Percentiles rank a stretch among this genome's conserved stretches.
Evolutionary conservation across 2,329 filamentous ascomycete species (phyloP).

Genomic region (Phaeophleospora eucalypticola): DNA sequence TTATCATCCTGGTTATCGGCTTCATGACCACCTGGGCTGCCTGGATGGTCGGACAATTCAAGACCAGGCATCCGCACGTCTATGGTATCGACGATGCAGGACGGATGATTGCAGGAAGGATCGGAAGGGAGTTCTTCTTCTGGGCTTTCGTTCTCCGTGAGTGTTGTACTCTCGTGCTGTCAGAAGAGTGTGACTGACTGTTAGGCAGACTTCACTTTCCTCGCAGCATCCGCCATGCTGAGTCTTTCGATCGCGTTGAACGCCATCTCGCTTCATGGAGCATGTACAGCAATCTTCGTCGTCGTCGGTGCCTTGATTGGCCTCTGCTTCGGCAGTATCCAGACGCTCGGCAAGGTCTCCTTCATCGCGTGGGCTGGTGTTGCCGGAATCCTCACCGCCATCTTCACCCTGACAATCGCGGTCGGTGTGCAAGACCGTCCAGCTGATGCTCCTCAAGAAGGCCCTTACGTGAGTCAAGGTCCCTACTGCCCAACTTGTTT

Average conservation of each 20-base stretch:
- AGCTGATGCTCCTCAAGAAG: constrained; percentile 29
- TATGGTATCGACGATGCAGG: constrained; percentile 58
- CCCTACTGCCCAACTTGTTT: no score
- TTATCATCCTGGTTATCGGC: constrained; percentile 40
- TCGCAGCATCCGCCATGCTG: constrained; percentile 35
- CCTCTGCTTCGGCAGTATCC: constrained; percentile 32
- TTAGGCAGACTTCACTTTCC: constrained; percentile 20
- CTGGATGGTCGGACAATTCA: constrained; percentile 51
- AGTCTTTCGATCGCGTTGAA: constrained; percentile 23
- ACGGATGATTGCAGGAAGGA: constrained; percentile 52
- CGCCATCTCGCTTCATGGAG: constrained; percentile 23
- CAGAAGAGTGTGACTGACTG: background rate
- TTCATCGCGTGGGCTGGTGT: constrained; percentile 36
- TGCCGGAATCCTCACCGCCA: constrained; percentile 12
- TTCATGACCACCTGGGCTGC: constrained; percentile 48
- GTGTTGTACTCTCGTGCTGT: no score
- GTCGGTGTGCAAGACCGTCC: constrained; percentile 35
- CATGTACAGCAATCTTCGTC: constrained; percentile 40
- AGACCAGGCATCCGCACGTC: constrained; percentile 51
- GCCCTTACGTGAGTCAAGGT: constrained; percentile 6
- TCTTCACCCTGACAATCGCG: constrained; percentile 32
- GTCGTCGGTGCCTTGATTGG: constrained; percentile 40
- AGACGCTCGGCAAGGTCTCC: constrained; percentile 31
- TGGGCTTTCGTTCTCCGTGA: background rate
- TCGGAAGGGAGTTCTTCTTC: constrained; percentile 43